Base-by-base conservation (phyloP, 768 basidiomycete species). In the Boletellus emodensis region DNA sequence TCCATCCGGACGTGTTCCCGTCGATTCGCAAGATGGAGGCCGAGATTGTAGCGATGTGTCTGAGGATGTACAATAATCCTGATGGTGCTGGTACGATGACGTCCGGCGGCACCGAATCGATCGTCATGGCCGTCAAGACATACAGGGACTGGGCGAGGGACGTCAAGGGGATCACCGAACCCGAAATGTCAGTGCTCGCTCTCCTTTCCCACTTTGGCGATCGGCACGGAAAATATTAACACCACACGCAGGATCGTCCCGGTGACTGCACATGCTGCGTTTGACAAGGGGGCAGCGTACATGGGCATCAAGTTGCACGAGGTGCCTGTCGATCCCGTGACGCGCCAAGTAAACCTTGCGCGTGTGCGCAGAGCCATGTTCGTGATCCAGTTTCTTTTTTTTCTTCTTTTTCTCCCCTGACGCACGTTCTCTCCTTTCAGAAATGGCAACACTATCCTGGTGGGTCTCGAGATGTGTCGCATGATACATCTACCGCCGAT, bases 1-100 rank as follows among this genome's bases (percentile, higher is more conserved):
- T 97, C 10, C 94, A 97, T 61, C 92, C 95, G 0, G 91, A 94
- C 49, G 83, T 94, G 39, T 96, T 96, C 70, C 94, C 94, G 1
- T 86, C 90, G 0, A 71, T 96, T 11, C 79, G 95, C 42, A 94
- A 95, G 72, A 99, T 99, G 95, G 95, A 99, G 61, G 90, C 93
- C 14, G 94, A 97, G 62, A 80, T 94, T 24, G 91, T 94, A 39
- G 75, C 88, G 10, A 93, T 93, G 87, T 88, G 85, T 53, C 74
- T 95, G 41, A 78, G 79, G 50, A 75, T 94, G 76, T 97, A 87
- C 72, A 84, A 90, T 62, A 84, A 86, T 55, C 87, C 92, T 1
- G 72, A 79, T 43, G 92, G 92, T 14, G 90, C 92, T 11, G 95
- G 95, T 12, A 85, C 84, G 6, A 97, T 94, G 69, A 99, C 95